Percentiles rank a stretch among this genome's conserved stretches.
Evolutionary conservation across 805 yeast genomes (phyloP).

Genomic region (Blastobotrys peoriensis): DNA sequence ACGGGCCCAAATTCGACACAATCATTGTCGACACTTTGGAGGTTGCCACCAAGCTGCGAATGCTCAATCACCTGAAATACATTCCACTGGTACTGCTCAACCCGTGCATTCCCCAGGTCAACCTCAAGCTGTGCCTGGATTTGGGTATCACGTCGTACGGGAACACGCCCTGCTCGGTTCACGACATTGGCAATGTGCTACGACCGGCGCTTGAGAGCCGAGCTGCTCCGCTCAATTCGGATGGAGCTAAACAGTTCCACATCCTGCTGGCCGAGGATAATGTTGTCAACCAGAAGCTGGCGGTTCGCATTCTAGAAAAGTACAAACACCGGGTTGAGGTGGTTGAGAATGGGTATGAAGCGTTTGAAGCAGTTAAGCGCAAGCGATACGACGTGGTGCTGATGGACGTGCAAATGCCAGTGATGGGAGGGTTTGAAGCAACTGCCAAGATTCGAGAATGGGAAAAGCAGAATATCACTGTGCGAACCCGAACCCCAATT

Average conservation of each 20-base stretch:
- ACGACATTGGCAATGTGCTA: constrained; percentile 75
- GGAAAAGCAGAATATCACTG: constrained; percentile 74
- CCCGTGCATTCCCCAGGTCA: constrained; percentile 68
- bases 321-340: constrained; percentile 80
- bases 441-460: constrained; percentile 80
- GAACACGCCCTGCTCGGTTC: constrained; percentile 77
- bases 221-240: constrained; percentile 71
- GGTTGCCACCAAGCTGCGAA: constrained; percentile 62
- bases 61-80: constrained; percentile 71
- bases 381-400: constrained; percentile 71
- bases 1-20: constrained; percentile 57
- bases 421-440: constrained; percentile 93
- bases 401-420: constrained; percentile 95
- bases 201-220: constrained; percentile 82
- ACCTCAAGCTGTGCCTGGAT: constrained; percentile 76
- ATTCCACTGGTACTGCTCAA: constrained; percentile 77
- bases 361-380: constrained; percentile 65
- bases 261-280: constrained; percentile 83
- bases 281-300: constrained; percentile 79
- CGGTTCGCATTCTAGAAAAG: constrained; percentile 77
- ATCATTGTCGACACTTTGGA: constrained; percentile 77
- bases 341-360: constrained; percentile 81
- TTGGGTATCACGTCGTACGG: constrained; percentile 85
- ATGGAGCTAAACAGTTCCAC: constrained; percentile 68
- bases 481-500: constrained; percentile 74